phyloP scores from a whole-genome alignment of 345 rosid genomes.

The Gynandropsis gynandra region DNA sequence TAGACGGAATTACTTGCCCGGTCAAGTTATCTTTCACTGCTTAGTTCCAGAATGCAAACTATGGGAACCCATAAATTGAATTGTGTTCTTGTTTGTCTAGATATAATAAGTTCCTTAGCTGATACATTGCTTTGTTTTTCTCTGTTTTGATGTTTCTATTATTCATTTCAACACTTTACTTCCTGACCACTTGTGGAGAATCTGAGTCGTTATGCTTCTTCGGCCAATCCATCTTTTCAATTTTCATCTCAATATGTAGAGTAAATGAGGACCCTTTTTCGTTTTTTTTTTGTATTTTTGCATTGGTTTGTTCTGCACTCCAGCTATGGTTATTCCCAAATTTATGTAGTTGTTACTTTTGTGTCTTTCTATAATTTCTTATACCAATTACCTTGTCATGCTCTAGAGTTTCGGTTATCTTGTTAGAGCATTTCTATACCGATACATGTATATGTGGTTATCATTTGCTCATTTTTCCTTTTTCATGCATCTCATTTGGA shows the following conservation, averaged over 20 bases:
- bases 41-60: neutral
- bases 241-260: slow-evolving; percentile 3
- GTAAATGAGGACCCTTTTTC: slow-evolving; percentile 10
- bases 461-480: neutral
- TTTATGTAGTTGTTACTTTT: slow-evolving; percentile 21
- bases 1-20: neutral
- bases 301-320: slow-evolving; percentile 23
- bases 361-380: neutral
- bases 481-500: too few relatives aligned
- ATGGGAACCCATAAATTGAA: too few relatives aligned
- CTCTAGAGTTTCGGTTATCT: too few relatives aligned
- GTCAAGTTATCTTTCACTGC: neutral
- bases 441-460: neutral
- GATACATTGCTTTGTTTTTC: neutral
- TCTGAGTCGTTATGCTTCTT: slow-evolving; percentile 14
- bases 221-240: slow-evolving; percentile 9
- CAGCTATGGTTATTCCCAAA: slow-evolving; percentile 30
- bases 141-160: neutral
- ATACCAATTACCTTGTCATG: too few relatives aligned
- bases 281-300: slow-evolving; percentile 8
- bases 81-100: neutral
- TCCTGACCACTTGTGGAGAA: slow-evolving; percentile 16
- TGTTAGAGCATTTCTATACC: too few relatives aligned
- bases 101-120: neutral
- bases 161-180: neutral